Evolutionary conservation across 2,329 filamentous ascomycete species (phyloP), one percentile per base, ranked within the genome.

Genomic region (Claviceps monticola): DNA sequence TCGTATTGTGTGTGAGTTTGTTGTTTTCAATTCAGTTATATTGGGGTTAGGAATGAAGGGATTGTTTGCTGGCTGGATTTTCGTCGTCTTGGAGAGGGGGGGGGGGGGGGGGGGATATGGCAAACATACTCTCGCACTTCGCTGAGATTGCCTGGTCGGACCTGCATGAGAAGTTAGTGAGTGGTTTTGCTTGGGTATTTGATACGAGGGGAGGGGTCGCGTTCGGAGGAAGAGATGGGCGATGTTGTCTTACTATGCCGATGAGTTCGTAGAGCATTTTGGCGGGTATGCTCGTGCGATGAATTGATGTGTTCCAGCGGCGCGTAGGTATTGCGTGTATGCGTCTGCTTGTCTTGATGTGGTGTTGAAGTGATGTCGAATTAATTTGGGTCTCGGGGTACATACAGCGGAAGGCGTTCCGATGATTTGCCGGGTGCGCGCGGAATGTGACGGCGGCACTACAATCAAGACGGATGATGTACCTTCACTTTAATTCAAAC

Each of bases 231-330:
- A 39, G 13, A 1, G 3, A 13, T 14, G 8, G 47, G 5, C 7
- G n/a, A 4, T n/a, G 11, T 16, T 26, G 13, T 73, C 84, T 63
- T 73, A 96, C 93, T 72, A 96, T 84, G 68, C 87, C 93, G 70
- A 98, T 93, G 64, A 97, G 75, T 74, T 98, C 93, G 76, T 98
- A 98, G 72, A 98, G 75, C 93, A 98, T 96, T 58, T 68, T 76
- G 65, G 60, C 56, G 61, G 60, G 41, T 5, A 14, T n/a, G 39
- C 3, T 19, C 4, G 14, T 19, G 16, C 17, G 29, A 34, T 34
- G 9, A 4, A 34, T 41, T 41, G n/a, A 19, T 41, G 39, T 41
- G 9, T 41, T 9, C 9, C 14, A n/a, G 39, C 4, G 41, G 19
- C 17, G 41, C 21, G 21, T n/a, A 3, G 13, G 23, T 41, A 47